Percentiles rank a stretch among this genome's conserved stretches.
Conservation (phyloP, 495 filamentous ascomycete genomes). For the Podospora pseudopauciseta region DNA sequence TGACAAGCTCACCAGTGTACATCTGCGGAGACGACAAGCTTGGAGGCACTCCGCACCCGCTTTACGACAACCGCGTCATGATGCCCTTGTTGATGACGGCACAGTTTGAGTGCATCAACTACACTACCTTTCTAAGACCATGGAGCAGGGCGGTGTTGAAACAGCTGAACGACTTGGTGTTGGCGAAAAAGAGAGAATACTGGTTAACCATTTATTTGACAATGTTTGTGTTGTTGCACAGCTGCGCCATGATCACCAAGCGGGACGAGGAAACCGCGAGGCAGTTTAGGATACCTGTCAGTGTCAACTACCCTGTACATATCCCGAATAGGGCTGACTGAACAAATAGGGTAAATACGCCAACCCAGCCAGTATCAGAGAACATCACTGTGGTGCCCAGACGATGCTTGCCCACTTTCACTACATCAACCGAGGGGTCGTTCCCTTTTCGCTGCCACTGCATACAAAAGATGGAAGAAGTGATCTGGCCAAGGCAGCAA, state of each 20-base stretch:
- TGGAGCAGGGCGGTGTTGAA: conserved; percentile 29
- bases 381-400: conserved; percentile 37
- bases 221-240: conserved; percentile 31
- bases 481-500: conserved; percentile 25
- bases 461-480: conserved; percentile 12
- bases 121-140: conserved; percentile 26
- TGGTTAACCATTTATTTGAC: conserved; percentile 31
- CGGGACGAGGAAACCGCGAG: conserved; percentile 24
- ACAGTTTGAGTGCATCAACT: conserved; percentile 32
- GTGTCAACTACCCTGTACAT: background rate
- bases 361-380: conserved; percentile 24
- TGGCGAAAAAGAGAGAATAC: conserved; percentile 28
- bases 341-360: conserved; percentile 16
- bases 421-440: conserved; percentile 40
- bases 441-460: conserved; percentile 24
- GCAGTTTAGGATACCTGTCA: conserved; percentile 24
- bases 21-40: conserved; percentile 27
- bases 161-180: conserved; percentile 28
- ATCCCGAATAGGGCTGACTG: background rate
- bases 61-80: conserved; percentile 15
- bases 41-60: conserved; percentile 17
- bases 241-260: conserved; percentile 29
- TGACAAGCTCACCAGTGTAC: conserved; percentile 28
- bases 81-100: conserved; percentile 31
- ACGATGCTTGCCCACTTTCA: conserved; percentile 45